These are phyloP conservation scores for Aspergillus steynii DNA, from an alignment of 495 filamentous ascomycete species.

Conservation along the genomic window DNA sequence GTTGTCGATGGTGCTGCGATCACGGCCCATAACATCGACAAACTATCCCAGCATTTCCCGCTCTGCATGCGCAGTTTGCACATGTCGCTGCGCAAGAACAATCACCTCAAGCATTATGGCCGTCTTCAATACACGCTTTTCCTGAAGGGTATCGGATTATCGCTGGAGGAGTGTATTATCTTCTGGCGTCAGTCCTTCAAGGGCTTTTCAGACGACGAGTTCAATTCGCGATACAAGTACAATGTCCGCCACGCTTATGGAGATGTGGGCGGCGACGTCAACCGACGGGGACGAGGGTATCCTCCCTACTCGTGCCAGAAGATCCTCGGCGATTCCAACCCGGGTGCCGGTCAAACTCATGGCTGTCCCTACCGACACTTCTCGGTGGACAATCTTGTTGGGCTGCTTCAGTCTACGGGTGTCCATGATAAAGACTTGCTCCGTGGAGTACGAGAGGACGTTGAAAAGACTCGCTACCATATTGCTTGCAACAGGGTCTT, in stretches of 20 bases:
- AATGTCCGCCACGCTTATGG: constrained; percentile 93
- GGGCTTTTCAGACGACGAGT: constrained; percentile 82
- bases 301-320: constrained; percentile 91
- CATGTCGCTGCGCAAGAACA: constrained; percentile 75
- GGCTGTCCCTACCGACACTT: constrained; percentile 97
- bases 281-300: constrained; percentile 80
- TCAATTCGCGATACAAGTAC: constrained; percentile 96
- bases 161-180: constrained; percentile 84
- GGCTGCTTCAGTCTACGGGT: constrained; percentile 70
- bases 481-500: constrained; percentile 98
- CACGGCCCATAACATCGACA: constrained; percentile 76
- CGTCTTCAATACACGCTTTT: constrained; percentile 96
- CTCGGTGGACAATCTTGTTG: constrained; percentile 77
- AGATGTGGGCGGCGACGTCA: constrained; percentile 91
- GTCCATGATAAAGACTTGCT: constrained; percentile 76
- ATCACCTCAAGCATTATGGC: constrained; percentile 89
- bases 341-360: constrained; percentile 81
- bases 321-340: constrained; percentile 82
- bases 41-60: constrained; percentile 84
- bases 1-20: constrained; percentile 67
- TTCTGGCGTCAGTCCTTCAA: constrained; percentile 91
- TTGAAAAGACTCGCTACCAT: constrained; percentile 84
- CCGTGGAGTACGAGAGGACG: constrained; percentile 81
- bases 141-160: constrained; percentile 94
- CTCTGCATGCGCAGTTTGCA: constrained; percentile 94